phyloP scores from a whole-genome alignment of 2,329 filamentous ascomycete species.

The Aspergillus sp. region DNA sequence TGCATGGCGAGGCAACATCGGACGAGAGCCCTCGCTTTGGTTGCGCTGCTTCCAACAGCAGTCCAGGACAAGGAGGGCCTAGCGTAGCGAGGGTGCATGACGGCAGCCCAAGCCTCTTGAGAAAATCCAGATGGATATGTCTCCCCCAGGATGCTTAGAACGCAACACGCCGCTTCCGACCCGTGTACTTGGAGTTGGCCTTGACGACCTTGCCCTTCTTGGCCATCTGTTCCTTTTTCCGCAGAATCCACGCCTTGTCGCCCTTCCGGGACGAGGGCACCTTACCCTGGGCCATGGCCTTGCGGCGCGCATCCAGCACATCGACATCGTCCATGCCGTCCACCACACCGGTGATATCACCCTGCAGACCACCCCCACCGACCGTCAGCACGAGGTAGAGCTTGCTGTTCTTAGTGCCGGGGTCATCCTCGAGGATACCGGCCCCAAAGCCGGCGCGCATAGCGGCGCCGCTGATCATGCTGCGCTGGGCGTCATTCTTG shows the following conservation, averaged over 20 bases:
- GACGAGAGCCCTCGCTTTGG: no score
- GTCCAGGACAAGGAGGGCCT: no score
- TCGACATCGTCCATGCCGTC: slow-evolving; percentile 86
- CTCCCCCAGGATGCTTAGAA: no score
- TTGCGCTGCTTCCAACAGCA: no score
- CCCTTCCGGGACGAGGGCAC: slow-evolving; percentile 45
- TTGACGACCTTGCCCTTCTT: slow-evolving; percentile 94
- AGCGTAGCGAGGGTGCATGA: no score
- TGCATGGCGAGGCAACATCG: no score
- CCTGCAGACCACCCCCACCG: slow-evolving; percentile 63
- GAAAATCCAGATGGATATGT: no score
- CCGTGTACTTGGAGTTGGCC: slow-evolving; percentile 87
- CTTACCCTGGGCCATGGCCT: slow-evolving; percentile 42
- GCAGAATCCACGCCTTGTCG: slow-evolving; percentile 51
- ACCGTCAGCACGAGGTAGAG: slow-evolving; percentile 94
- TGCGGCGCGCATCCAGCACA: slow-evolving; percentile 68
- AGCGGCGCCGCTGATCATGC: slow-evolving; percentile 88
- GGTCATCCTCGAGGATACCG: slow-evolving; percentile 91
- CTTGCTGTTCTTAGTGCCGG: slow-evolving; percentile 94
- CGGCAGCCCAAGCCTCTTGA: no score
- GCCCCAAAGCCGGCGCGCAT: slow-evolving; percentile 94
- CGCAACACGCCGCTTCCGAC: slow-evolving; percentile 75
- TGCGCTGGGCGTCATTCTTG: slow-evolving; percentile 86
- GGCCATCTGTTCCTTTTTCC: slow-evolving; percentile 87
- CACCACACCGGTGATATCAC: slow-evolving; percentile 87